A percentile compares a stretch with the other conserved stretches of the same genome.
Conservation (phyloP, 176 grass and related monocot genomes). For the Oryza rufipogon region DNA sequence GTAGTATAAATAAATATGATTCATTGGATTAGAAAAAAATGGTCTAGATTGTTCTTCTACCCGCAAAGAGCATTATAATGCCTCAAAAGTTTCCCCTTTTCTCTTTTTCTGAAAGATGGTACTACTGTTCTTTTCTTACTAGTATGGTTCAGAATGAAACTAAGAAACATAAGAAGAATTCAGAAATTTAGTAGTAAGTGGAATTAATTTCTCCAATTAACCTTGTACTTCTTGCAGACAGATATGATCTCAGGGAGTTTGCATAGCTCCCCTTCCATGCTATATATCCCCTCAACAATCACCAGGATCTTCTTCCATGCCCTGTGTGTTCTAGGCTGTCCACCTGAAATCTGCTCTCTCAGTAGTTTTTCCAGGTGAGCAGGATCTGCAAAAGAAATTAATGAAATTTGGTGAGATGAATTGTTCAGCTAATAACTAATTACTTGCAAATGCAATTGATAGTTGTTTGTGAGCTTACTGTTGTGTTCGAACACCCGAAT, state of each 20-base stretch:
- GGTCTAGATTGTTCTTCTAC: too few relatives aligned
- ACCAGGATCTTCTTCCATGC: slow-evolving; percentile 97
- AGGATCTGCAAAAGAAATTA: slow-evolving; percentile 54
- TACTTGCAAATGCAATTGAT: neutral
- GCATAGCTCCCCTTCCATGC: slow-evolving; percentile 97
- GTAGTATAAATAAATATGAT: too few relatives aligned
- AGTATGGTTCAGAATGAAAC: neutral
- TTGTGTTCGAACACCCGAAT: slow-evolving; percentile 91
- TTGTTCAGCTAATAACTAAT: neutral
- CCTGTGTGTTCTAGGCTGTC: slow-evolving; percentile 80
- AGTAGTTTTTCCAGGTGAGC: slow-evolving; percentile 85
- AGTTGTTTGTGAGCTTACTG: slow-evolving; percentile 60
- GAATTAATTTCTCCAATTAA: slow-evolving; percentile 29
- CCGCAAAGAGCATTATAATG: too few relatives aligned
- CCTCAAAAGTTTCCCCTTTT: neutral
- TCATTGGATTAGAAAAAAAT: too few relatives aligned
- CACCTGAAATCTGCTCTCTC: slow-evolving; percentile 82
- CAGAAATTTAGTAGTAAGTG: neutral
- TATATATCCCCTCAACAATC: slow-evolving; percentile 95
- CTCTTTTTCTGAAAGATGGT: neutral
- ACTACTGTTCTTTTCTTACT: neutral
- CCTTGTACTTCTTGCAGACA: slow-evolving; percentile 97
- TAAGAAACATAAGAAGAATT: slow-evolving; percentile 26
- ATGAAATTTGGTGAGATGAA: neutral
- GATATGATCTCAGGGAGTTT: slow-evolving; percentile 87